phyloP scores from a whole-genome alignment of 1,284 basidiomycete species.

The Heterobasidion occidentale region DNA sequence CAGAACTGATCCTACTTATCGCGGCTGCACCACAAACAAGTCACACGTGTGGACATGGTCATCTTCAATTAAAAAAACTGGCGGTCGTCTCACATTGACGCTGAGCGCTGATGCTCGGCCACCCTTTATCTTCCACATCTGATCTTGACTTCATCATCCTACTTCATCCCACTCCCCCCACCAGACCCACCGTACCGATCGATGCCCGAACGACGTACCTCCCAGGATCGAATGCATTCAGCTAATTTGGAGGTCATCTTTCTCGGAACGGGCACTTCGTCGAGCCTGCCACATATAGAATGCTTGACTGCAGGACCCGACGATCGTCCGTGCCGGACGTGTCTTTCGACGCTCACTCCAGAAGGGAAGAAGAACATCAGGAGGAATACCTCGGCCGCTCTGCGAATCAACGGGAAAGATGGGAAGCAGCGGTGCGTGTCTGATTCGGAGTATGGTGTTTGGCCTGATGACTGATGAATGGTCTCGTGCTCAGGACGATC shows the following conservation, averaged over 20 bases:
- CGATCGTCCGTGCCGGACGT: constrained; percentile 48
- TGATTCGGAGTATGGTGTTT: background rate
- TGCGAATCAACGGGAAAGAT: constrained; percentile 45
- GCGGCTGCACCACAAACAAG: no score
- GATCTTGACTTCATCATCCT: background rate
- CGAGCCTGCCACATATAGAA: constrained; percentile 54
- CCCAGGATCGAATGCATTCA: background rate
- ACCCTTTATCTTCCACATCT: background rate
- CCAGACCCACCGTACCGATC: no score
- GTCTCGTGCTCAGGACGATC: constrained; percentile 41
- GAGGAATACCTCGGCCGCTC: constrained; percentile 65
- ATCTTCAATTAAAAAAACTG: background rate
- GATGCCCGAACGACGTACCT: background rate
- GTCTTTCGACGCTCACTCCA: constrained; percentile 54
- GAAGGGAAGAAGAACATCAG: constrained; percentile 70
- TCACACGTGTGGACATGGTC: no score
- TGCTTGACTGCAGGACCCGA: constrained; percentile 54
- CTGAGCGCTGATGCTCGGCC: background rate
- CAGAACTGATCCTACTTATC: no score
- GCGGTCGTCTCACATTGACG: background rate
- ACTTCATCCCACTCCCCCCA: background rate
- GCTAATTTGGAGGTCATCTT: constrained; percentile 56
- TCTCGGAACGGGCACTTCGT: constrained; percentile 71
- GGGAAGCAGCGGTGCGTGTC: constrained; percentile 44
- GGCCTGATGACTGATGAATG: no score